Percentiles rank a stretch among this genome's conserved stretches.
phyloP scores from a whole-genome alignment of 2,329 filamentous ascomycete genomes.

The Dactylellina drechsleri region DNA sequence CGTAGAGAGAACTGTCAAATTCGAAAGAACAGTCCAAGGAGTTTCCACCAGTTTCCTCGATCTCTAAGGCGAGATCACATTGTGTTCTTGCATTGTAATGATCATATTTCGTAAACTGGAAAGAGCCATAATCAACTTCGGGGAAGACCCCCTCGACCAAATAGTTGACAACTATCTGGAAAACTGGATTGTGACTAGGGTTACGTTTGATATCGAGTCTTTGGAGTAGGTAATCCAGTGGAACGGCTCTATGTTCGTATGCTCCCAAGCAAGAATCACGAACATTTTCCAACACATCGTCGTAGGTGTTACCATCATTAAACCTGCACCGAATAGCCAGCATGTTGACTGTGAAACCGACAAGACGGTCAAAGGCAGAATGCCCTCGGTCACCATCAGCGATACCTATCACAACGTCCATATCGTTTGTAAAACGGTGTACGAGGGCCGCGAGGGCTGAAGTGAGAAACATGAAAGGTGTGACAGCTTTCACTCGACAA shows the following conservation, averaged over 20 bases:
- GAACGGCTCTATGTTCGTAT: conserved; percentile 34
- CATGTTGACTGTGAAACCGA: conserved; percentile 58
- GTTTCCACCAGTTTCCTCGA: conserved; percentile 22
- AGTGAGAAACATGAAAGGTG: conserved; percentile 57
- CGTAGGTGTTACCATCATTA: conserved; percentile 22
- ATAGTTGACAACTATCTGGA: conserved; percentile 40
- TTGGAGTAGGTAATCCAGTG: conserved; percentile 21
- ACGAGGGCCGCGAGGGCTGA: conserved; percentile 56
- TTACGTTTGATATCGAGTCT: conserved; percentile 28
- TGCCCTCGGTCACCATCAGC: conserved; percentile 57
- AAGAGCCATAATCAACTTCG: conserved; percentile 22
- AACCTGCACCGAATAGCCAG: conserved; percentile 56
- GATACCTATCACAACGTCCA: conserved; percentile 56
- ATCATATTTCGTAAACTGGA: conserved; percentile 28
- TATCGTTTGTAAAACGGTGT: conserved; percentile 57
- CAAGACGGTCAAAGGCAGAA: conserved; percentile 55
- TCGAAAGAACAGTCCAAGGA: conserved; percentile 23
- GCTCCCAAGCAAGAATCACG: conserved; percentile 29
- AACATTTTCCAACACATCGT: conserved; percentile 30
- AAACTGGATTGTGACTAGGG: conserved; percentile 32
- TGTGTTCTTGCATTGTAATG: conserved; percentile 30
- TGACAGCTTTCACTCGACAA: conserved; percentile 56
- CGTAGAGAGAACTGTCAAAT: conserved; percentile 24
- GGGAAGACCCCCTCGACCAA: conserved; percentile 26
- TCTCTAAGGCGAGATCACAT: conserved; percentile 31